Base-by-base conservation (phyloP, 2,329 filamentous ascomycete genomes). In the Botryotinia convoluta region DNA sequence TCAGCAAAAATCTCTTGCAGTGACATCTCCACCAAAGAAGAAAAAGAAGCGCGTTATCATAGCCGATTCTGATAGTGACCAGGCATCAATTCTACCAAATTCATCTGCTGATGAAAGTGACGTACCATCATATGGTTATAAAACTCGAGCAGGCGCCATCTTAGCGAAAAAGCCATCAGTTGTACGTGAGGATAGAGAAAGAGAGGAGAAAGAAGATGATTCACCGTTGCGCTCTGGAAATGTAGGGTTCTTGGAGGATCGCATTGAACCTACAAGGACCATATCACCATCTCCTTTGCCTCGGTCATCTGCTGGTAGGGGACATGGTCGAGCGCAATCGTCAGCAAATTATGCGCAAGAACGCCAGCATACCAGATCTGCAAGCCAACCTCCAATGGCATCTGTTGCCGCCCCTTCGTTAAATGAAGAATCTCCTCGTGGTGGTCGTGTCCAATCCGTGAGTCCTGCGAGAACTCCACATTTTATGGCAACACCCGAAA, bases 401-500 rank as follows among this genome's bases (percentile, higher is more conserved):
- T 71, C 73, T 18, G 57, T 63, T 37, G n/a, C 65, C n/a, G 48
- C 51, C 18, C 67, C 54, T 37, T 71, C 72, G 29, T 70, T 67
- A 29, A 57, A 59, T 60, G 79, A 79, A 44, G 74, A 69, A 74
- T 72, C 69, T 45, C n/a, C 61, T 57, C 78, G 77, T 45, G 77
- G 79, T 22, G 80, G 80, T 16, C 80, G 84, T 75, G 79, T 82
- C 8, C 78, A 81, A 26, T 84, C 84, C 18, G 76, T 85, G 44
- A 94, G 91, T 76, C 91, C 92, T n/a, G 86, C 85, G 37, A 87
- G 92, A 48, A 89, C 87, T 44, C 89, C 92, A 20, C 91, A 89
- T 77, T 94, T 94, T 80, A 89, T 89, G 1, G 79, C 86, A 16
- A 85, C 86, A 12, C 84, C 88, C 26, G 86, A 89, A 48, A 86